Evolutionary conservation across 495 filamentous ascomycete genomes (phyloP).

Genomic region (Chaetomium tenue): DNA sequence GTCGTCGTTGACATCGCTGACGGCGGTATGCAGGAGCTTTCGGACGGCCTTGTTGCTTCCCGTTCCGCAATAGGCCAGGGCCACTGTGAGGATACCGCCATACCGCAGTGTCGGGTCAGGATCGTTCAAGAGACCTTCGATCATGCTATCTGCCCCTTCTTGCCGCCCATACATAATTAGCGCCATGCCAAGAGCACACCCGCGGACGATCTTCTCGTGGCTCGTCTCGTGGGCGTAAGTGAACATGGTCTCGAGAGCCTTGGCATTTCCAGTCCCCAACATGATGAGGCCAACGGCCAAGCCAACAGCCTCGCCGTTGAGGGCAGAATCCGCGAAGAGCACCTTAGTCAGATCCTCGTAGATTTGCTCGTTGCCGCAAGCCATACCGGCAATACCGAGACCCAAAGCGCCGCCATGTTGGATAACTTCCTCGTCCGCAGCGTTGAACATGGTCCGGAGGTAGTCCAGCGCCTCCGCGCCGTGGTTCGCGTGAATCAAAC

Average conservation of each 20-base stretch:
- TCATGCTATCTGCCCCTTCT: conserved; percentile 89
- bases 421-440: conserved; percentile 87
- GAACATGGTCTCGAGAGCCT: conserved; percentile 90
- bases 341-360: conserved; percentile 87
- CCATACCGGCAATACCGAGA: conserved; percentile 96
- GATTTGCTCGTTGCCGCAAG: conserved; percentile 82
- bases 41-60: conserved; percentile 98
- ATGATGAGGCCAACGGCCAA: conserved; percentile 95
- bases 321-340: conserved; percentile 86
- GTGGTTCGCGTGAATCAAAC: conserved; percentile 96
- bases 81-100: conserved; percentile 98
- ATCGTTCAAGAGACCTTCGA: conserved; percentile 88
- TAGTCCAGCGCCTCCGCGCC: conserved; percentile 88
- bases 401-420: conserved; percentile 96
- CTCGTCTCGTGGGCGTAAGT: conserved; percentile 96
- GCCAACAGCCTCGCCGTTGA: conserved; percentile 96
- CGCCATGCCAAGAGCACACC: conserved; percentile 92
- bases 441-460: conserved; percentile 80
- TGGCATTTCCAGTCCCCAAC: conserved; percentile 90
- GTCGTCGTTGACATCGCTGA: conserved; percentile 98
- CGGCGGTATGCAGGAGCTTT: conserved; percentile 93
- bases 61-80: conserved; percentile 93
- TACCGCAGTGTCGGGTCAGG: conserved; percentile 93
- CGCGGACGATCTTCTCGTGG: conserved; percentile 98
- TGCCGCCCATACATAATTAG: conserved; percentile 97